Evolutionary conservation across 2,329 filamentous ascomycete genomes (phyloP).

Genomic region (Arthrobotrys conoides): DNA sequence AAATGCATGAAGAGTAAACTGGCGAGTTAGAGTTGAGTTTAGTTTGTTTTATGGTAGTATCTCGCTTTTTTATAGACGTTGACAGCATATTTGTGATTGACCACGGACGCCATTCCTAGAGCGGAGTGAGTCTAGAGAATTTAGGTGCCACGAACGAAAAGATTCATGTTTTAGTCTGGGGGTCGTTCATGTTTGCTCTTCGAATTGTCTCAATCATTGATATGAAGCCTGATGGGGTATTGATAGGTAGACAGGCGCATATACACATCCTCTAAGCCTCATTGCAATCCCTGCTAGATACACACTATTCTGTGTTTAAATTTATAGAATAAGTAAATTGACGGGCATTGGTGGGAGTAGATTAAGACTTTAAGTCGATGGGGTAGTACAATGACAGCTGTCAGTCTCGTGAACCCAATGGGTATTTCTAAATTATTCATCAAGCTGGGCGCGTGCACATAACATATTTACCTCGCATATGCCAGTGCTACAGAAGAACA

Average conservation of each 20-base stretch:
- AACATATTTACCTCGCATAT: too few relatives aligned
- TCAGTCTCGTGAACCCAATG: slow-evolving; percentile 3
- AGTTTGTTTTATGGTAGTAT: background rate
- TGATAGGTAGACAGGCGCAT: background rate
- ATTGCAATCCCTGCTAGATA: background rate
- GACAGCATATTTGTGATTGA: slow-evolving; percentile 3
- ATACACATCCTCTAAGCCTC: background rate
- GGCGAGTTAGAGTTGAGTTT: slow-evolving; percentile 41
- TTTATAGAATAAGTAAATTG: background rate
- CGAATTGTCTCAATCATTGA: background rate
- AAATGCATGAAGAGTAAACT: slow-evolving; percentile 10
- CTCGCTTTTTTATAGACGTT: slow-evolving; percentile 56
- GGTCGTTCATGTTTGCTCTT: slow-evolving; percentile 44
- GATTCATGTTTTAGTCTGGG: too few relatives aligned
- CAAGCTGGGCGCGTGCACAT: too few relatives aligned
- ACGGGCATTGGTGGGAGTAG: too few relatives aligned
- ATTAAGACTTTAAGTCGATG: too few relatives aligned
- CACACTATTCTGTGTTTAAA: too few relatives aligned
- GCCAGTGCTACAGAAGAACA: too few relatives aligned
- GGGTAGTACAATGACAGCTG: slow-evolving; percentile 49
- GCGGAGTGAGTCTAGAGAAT: background rate
- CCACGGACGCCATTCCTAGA: slow-evolving; percentile 28
- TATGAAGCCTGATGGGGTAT: background rate
- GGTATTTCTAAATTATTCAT: background rate
- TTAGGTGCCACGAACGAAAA: slow-evolving; percentile 18